These are phyloP conservation scores for Keithomyces neogunnii DNA, from an alignment of 2,329 filamentous ascomycete genomes.

Conservation along the genomic window DNA sequence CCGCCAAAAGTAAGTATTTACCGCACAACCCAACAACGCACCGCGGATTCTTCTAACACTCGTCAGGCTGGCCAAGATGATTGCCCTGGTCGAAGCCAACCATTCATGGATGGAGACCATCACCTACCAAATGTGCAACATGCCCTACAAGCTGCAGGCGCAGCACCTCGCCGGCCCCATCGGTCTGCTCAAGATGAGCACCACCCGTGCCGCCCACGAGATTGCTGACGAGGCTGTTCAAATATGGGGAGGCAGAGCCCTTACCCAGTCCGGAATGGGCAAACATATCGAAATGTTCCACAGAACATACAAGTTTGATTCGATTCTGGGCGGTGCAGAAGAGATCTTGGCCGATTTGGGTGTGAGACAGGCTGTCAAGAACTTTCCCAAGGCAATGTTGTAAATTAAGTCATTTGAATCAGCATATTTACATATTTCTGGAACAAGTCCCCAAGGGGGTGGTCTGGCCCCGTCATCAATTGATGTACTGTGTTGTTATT, in stretches of 20 bases:
- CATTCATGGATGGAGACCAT: slow-evolving; percentile 80
- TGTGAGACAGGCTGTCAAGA: slow-evolving; percentile 74
- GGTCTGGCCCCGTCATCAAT: too few species aligned
- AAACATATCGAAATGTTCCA: slow-evolving; percentile 77
- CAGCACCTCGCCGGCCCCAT: slow-evolving; percentile 72
- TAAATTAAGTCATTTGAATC: slow-evolving; percentile 28
- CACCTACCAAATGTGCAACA: slow-evolving; percentile 81
- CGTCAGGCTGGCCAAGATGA: slow-evolving; percentile 71
- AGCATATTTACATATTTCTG: too few species aligned
- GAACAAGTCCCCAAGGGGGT: too few species aligned
- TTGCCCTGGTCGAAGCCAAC: slow-evolving; percentile 70
- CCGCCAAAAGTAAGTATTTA: slow-evolving; percentile 56
- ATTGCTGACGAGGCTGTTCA: slow-evolving; percentile 78
- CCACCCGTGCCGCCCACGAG: slow-evolving; percentile 70
- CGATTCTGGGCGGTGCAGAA: slow-evolving; percentile 72
- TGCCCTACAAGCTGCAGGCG: slow-evolving; percentile 70
- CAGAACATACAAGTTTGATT: slow-evolving; percentile 74
- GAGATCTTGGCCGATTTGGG: slow-evolving; percentile 76
- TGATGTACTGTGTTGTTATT: too few species aligned
- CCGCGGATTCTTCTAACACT: background rate
- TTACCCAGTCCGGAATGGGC: slow-evolving; percentile 80
- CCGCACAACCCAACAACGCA: background rate
- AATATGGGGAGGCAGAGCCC: slow-evolving; percentile 74
- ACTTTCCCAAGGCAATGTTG: slow-evolving; percentile 77
- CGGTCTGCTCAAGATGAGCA: slow-evolving; percentile 71